Percentiles rank a stretch among this genome's conserved stretches.
Conservation (phyloP, 805 yeast genomes). For the Groenewaldozyma salmanticensis region DNA sequence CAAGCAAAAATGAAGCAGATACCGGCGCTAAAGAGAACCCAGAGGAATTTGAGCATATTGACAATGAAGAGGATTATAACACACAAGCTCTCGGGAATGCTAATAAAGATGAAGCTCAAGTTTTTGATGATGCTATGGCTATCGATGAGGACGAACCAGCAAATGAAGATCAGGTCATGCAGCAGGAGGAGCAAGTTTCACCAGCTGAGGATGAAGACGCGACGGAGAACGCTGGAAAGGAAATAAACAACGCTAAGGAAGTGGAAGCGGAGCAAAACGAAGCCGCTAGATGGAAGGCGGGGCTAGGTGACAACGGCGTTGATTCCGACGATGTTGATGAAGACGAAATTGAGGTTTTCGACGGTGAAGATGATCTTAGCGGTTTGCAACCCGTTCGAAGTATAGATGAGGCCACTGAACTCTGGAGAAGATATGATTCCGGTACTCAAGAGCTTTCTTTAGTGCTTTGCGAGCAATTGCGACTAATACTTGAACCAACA, state of each 20-base stretch:
- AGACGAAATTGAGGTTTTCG: conserved; percentile 20
- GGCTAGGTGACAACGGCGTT: conserved; percentile 22
- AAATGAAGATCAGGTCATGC: conserved; percentile 6
- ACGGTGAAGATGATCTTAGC: conserved; percentile 12
- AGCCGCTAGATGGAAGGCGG: conserved; percentile 5
- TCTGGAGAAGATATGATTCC: conserved; percentile 78
- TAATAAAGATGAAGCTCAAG: conserved; percentile 63
- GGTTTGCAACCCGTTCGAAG: conserved; percentile 37
- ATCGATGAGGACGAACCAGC: conserved; percentile 27
- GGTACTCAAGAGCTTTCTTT: conserved; percentile 85
- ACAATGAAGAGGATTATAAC: conserved; percentile 53
- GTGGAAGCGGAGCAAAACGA: conserved; percentile 22
- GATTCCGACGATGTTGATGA: conserved; percentile 26
- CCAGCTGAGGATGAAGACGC: conserved; percentile 23
- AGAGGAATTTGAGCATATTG: conserved; percentile 55
- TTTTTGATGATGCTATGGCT: conserved; percentile 39
- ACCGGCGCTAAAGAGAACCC: conserved; percentile 42
- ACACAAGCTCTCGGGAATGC: conserved; percentile 94
- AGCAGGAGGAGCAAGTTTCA: conserved; percentile 22
- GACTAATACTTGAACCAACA: conserved; percentile 91
- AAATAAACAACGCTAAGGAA: conserved; percentile 18
- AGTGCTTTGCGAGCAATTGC: conserved; percentile 80
- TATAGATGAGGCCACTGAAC: conserved; percentile 56
- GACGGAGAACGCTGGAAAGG: conserved; percentile 7
- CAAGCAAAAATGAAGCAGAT: conserved; percentile 31